Evolutionary conservation across 768 basidiomycete genomes (phyloP).

Genomic region (Suillus brevipes): DNA sequence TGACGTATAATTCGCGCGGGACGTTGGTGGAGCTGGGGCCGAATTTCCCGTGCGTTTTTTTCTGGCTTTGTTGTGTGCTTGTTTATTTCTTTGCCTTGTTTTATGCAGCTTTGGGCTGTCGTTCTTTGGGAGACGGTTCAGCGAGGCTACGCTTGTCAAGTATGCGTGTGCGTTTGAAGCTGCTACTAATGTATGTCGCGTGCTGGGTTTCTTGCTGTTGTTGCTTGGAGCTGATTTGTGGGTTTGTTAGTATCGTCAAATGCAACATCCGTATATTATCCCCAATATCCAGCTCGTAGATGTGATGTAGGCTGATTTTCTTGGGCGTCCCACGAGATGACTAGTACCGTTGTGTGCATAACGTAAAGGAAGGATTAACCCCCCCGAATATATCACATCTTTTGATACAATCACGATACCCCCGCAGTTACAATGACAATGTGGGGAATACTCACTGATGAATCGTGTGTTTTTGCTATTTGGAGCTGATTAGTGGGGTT

Average conservation of each 20-base stretch:
- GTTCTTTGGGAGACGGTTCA: slow-evolving; percentile 3
- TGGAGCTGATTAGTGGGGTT: not conserved
- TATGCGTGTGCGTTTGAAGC: slow-evolving; percentile 5
- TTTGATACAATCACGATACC: not conserved
- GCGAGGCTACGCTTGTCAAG: slow-evolving; percentile 3
- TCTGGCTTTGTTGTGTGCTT: not conserved
- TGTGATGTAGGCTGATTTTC: not conserved
- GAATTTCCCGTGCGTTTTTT: slow-evolving; percentile 1
- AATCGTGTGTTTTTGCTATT: not conserved
- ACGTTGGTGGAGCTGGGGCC: not conserved
- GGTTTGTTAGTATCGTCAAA: not conserved
- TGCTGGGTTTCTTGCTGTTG: no score
- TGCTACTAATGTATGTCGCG: not conserved
- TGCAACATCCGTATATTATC: not conserved
- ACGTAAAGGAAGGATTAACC: not conserved
- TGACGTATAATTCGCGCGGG: not conserved
- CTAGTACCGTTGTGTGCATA: not conserved
- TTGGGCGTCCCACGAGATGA: not conserved
- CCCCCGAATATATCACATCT: not conserved
- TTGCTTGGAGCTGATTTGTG: not conserved
- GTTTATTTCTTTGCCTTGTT: not conserved
- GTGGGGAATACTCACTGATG: not conserved
- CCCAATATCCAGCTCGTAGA: slow-evolving; percentile 5
- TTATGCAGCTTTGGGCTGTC: slow-evolving; percentile 1
- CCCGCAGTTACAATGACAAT: not conserved